phyloP scores from a whole-genome alignment of 208 protist species.

The Leishmania arabica region DNA sequence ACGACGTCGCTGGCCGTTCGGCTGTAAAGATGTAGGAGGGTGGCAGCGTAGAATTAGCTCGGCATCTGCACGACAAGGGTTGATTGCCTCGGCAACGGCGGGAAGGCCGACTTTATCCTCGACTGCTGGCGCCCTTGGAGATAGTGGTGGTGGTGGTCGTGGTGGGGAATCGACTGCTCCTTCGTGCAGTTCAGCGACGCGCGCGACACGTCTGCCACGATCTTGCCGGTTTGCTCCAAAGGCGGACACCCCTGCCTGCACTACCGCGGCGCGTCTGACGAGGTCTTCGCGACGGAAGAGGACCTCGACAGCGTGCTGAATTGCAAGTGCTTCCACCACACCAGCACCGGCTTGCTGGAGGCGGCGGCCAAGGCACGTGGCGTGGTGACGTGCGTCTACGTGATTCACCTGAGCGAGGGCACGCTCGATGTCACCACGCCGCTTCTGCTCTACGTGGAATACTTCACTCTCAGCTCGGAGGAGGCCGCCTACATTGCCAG shows the following conservation, averaged over 20 bases:
- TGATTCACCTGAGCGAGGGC: constrained; percentile 29
- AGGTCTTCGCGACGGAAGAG: constrained; percentile 23
- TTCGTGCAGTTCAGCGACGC: constrained; percentile 22
- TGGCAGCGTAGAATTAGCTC: constrained; percentile 20
- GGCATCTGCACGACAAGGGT: constrained; percentile 24
- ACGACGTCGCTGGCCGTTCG: constrained; percentile 23
- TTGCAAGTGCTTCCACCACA: constrained; percentile 22
- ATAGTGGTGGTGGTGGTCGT: no score
- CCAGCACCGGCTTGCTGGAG: constrained; percentile 24
- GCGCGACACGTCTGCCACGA: constrained; percentile 21
- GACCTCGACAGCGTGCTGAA: constrained; percentile 28
- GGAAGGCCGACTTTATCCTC: constrained; percentile 29
- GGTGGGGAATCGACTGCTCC: constrained; percentile 26
- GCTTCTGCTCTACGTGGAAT: constrained; percentile 28
- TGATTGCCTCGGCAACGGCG: constrained; percentile 25
- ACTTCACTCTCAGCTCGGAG: constrained; percentile 30
- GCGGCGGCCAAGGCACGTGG: constrained; percentile 22
- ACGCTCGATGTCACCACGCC: constrained; percentile 24
- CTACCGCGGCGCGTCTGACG: constrained; percentile 26
- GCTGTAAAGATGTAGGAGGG: constrained; percentile 27
- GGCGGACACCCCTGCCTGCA: constrained; percentile 27
- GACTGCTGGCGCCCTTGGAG: constrained; percentile 14
- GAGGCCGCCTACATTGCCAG: constrained; percentile 18
- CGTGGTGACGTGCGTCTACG: constrained; percentile 25
- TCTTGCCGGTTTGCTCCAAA: constrained; percentile 23